Base-by-base conservation (phyloP, 441 rosid species). In the Gossypium laxum region DNA sequence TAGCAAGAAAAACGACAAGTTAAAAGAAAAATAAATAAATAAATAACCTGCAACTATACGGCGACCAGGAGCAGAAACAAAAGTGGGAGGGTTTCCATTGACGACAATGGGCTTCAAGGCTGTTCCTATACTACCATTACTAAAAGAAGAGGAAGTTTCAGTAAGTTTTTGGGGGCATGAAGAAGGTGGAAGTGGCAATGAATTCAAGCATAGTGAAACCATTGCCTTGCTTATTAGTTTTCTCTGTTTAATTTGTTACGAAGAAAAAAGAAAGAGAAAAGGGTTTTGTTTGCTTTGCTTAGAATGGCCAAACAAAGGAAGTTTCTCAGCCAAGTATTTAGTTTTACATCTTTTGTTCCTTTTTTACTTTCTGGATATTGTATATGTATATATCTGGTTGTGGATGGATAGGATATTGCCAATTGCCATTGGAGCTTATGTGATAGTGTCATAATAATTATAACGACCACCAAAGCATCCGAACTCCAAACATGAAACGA, bases 21-120 rank as follows among this genome's bases (percentile, higher is more conserved):
- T 18, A 63, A 38, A 66, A 70, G 43, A 7, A 8, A 60, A 32
- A 76, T 70, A 41, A 55, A 70, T 26, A n/a, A 8, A 56, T 19
- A 77, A 74, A 48, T 0, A 30, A 91, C 97, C 96, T 43, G 98
- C 98, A 51, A 91, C 81, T 18, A 93, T 88, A 64, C 98, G 97
- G 60, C 97, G 96, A 75, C 81, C 82, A 62, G 98, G 98, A 62
- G 97, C 98, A 69, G 97, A 93, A 17, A 91, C 94, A 63, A 81
- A 89, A 77, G 96, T 91, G 69, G 97, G 92, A 76, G 96, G 91
- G 70, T 84, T 87, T 74, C 98, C 98, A 65, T 66, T 83, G 56
- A 84, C 74, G 56, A 86, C 85, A 34, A 93, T 84, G n/a, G 98
- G 93, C 74, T 85, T 85, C 69, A 81, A 81, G 69, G 86, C 51